Conservation (phyloP, 2,329 filamentous ascomycete species). For the Aspergillus tamarii region DNA sequence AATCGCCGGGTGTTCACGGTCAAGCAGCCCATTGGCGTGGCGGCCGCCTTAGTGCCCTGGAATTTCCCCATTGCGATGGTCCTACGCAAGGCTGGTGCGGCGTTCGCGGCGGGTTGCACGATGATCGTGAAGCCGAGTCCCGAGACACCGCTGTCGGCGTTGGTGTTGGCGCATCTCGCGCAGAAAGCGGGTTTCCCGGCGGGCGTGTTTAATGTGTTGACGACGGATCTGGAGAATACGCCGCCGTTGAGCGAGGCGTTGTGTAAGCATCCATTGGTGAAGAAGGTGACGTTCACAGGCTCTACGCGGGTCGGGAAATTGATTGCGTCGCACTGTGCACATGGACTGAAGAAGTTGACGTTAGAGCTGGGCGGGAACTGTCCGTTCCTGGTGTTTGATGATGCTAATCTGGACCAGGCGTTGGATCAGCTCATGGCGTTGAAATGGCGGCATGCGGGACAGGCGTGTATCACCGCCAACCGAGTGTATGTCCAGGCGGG, state of each 20-base stretch:
- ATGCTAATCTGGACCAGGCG: conserved; percentile 60
- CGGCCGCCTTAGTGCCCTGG: conserved; percentile 71
- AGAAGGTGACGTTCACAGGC: conserved; percentile 65
- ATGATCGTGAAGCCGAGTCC: conserved; percentile 75
- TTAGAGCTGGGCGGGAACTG: conserved; percentile 68
- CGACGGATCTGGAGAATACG: conserved; percentile 51
- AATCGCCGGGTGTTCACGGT: conserved; percentile 70
- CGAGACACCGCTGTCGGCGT: conserved; percentile 63
- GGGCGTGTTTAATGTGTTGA: conserved; percentile 64
- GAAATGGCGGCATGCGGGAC: conserved; percentile 49
- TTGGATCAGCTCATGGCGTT: conserved; percentile 44
- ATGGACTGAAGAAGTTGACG: conserved; percentile 66
- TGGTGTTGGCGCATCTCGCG: conserved; percentile 58
- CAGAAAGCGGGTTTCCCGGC: conserved; percentile 60
- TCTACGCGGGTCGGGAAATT: conserved; percentile 65
- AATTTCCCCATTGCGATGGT: conserved; percentile 73
- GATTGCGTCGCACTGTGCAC: conserved; percentile 61
- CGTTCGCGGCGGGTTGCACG: conserved; percentile 71
- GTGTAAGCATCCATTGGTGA: conserved; percentile 59
- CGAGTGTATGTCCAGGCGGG: conserved; percentile 49
- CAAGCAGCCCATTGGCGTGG: conserved; percentile 74
- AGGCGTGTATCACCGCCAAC: conserved; percentile 52
- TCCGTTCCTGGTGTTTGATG: conserved; percentile 66
- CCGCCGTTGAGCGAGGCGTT: conserved; percentile 52
- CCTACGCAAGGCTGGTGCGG: conserved; percentile 68